Conservation (phyloP, 139 green algal genomes). For the Pleodorina starrii region DNA sequence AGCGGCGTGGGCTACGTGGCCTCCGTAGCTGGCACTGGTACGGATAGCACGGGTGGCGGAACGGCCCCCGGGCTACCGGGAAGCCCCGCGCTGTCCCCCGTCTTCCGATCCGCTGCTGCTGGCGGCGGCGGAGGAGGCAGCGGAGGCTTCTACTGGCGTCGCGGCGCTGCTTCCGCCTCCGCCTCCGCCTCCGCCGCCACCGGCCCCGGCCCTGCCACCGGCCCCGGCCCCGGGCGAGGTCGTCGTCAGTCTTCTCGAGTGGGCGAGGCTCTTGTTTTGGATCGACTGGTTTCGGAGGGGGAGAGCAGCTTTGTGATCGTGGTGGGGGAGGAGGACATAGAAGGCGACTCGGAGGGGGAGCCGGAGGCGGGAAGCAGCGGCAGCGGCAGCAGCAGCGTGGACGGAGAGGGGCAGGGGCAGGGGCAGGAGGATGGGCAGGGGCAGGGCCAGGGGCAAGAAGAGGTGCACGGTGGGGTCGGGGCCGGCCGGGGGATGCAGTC, state of each 20-base stretch:
- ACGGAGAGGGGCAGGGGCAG: too few species aligned
- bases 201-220: too few species aligned
- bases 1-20: not conserved
- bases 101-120: not conserved
- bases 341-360: not conserved
- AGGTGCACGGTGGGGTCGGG: too few species aligned
- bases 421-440: too few species aligned
- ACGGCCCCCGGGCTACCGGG: not conserved
- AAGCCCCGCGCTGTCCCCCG: not conserved
- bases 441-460: too few species aligned
- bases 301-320: conserved; percentile 42
- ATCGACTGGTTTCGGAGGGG: not conserved
- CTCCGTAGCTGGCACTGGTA: not conserved
- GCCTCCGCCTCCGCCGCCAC: not conserved
- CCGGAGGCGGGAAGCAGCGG: not conserved
- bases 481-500: too few species aligned
- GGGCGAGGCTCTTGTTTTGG: not conserved
- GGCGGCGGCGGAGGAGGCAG: not conserved
- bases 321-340: not conserved
- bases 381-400: not conserved
- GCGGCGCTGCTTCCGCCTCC: not conserved
- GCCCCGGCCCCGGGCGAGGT: not conserved
- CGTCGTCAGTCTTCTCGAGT: too few species aligned
- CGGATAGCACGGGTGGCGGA: not conserved
- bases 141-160: not conserved